Conservation (phyloP, 2,329 filamentous ascomycete species). For the Aspergillus udagawae region DNA sequence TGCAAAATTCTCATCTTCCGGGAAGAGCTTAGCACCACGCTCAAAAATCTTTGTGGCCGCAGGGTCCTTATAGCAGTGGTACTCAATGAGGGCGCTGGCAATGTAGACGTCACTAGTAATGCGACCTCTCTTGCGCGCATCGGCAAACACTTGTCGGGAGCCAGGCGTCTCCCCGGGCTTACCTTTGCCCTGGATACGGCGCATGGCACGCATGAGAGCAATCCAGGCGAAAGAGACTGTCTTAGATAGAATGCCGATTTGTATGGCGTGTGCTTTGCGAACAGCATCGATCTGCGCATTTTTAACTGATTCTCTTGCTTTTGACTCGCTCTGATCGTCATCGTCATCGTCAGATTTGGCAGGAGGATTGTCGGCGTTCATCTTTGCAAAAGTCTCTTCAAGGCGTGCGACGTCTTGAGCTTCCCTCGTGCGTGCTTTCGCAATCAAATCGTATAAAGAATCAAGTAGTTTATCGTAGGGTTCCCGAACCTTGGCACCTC, state of each 20-base stretch:
- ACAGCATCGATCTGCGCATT: constrained; percentile 54
- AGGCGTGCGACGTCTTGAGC: constrained; percentile 56
- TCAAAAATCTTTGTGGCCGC: constrained; percentile 95
- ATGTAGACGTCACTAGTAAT: constrained; percentile 95
- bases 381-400: constrained; percentile 50
- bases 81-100: constrained; percentile 86
- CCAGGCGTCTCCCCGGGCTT: constrained; percentile 67
- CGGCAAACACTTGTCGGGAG: constrained; percentile 81
- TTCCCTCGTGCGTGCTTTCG: constrained; percentile 65
- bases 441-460: constrained; percentile 80
- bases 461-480: constrained; percentile 81
- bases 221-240: constrained; percentile 95
- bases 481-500: constrained; percentile 70
- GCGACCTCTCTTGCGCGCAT: constrained; percentile 80
- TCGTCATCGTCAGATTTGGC: constrained; percentile 50
- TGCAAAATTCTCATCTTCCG: constrained; percentile 88
- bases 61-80: constrained; percentile 90
- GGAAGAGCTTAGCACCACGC: constrained; percentile 86
- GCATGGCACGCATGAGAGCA: constrained; percentile 86
- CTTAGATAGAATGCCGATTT: constrained; percentile 72
- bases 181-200: constrained; percentile 82
- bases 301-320: constrained; percentile 49
- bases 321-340: constrained; percentile 48
- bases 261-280: constrained; percentile 64
- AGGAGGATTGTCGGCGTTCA: constrained; percentile 37